Evolutionary conservation across 306 rosid genomes (phyloP).

Genomic region (Cucumis sativus): Cucumber_9930_V3 NC_026658.2:246501-247000

Average conservation of each 20-base stretch:
- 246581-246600: conserved; percentile 52
- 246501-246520: not conserved
- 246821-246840: conserved; percentile 71
- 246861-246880: conserved; percentile 29
- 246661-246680: conserved; percentile 26
- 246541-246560: not conserved
- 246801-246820: conserved; percentile 54
- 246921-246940: conserved; percentile 67
- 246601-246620: conserved; percentile 23
- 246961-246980: conserved; percentile 34
- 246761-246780: conserved; percentile 65
- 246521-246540: not conserved
- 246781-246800: conserved; percentile 98
- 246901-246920: conserved; percentile 25
- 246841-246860: conserved; percentile 14
- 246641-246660: conserved; percentile 22
- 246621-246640: conserved; percentile 27
- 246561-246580: conserved; percentile 36
- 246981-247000: conserved; percentile 8
- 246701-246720: conserved; percentile 56
- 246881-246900: conserved; percentile 18
- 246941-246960: conserved; percentile 47
- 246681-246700: conserved; percentile 19
- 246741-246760: conserved; percentile 33
- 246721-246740: conserved; percentile 53